These are phyloP conservation scores for Neurospora sp. DNA, from an alignment of 495 filamentous ascomycete genomes.

Conservation along the genomic window DNA sequence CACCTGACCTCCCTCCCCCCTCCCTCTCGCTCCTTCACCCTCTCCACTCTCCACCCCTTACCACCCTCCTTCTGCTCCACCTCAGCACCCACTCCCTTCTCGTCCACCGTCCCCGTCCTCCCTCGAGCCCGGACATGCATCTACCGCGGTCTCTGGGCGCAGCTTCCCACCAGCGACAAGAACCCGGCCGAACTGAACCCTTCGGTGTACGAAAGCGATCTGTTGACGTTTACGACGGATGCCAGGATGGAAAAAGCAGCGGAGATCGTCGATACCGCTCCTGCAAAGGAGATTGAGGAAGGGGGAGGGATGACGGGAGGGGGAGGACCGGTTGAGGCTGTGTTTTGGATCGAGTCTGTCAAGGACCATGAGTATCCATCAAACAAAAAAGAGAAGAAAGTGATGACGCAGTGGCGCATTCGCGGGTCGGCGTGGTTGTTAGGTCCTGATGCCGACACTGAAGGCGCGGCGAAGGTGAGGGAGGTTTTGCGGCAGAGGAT, in stretches of 20 bases:
- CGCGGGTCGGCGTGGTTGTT: constrained; percentile 64
- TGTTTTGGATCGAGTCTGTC: constrained; percentile 60
- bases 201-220: constrained; percentile 56
- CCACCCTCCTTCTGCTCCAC: background rate
- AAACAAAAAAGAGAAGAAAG: background rate
- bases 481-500: constrained; percentile 39
- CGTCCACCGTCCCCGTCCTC: constrained; percentile 2
- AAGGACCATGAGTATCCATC: background rate
- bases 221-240: constrained; percentile 79
- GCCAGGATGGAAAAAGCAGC: constrained; percentile 70
- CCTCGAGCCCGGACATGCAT: constrained; percentile 45
- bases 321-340: constrained; percentile 63
- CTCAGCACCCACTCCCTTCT: background rate
- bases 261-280: constrained; percentile 47
- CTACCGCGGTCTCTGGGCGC: constrained; percentile 74
- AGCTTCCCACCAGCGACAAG: constrained; percentile 56
- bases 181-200: constrained; percentile 56
- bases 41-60: constrained; percentile 51
- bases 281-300: background rate
- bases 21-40: constrained; percentile 39
- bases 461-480: constrained; percentile 34
- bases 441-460: constrained; percentile 42
- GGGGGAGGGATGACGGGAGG: constrained; percentile 41
- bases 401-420: constrained; percentile 69
- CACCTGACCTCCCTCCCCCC: constrained; percentile 39